These are phyloP conservation scores for Solanum pennellii DNA, from an alignment of 257 asterid genomes.

Conservation along the genomic window DNA sequence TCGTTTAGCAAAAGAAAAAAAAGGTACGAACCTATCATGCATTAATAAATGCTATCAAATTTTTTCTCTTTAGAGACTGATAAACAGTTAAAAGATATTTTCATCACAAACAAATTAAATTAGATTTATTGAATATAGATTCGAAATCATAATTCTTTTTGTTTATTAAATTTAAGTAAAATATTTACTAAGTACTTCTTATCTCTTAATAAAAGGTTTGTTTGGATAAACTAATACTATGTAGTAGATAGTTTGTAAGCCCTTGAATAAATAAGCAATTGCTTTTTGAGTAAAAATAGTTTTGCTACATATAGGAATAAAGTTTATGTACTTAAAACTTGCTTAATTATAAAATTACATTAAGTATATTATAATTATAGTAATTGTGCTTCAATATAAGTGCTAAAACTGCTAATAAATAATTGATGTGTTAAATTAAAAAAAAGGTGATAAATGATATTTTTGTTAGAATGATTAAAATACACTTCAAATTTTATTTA, in stretches of 20 bases:
- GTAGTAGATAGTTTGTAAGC: neutral
- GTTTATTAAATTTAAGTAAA: neutral
- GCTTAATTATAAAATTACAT: too few relatives aligned
- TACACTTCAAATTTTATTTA: neutral
- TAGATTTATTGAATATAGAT: too few relatives aligned
- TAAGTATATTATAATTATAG: too few relatives aligned
- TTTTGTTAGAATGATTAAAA: neutral
- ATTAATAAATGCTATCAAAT: neutral
- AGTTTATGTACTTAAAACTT: too few relatives aligned
- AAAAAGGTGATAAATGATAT: too few relatives aligned
- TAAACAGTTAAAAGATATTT: neutral
- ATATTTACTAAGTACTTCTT: neutral
- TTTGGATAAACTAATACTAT: neutral
- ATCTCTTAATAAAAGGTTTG: neutral
- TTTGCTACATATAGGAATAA: too few relatives aligned
- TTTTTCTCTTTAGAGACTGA: neutral
- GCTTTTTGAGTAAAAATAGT: too few relatives aligned
- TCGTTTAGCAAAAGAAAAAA: neutral
- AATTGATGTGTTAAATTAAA: neutral
- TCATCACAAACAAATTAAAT: neutral
- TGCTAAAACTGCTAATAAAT: neutral
- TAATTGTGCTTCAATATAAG: neutral
- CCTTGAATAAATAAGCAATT: too few relatives aligned
- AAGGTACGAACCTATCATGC: neutral
- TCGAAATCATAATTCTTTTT: neutral